These are phyloP conservation scores for Populus hybrid DNA, from an alignment of 441 rosid species.

Conservation along the genomic window DNA sequence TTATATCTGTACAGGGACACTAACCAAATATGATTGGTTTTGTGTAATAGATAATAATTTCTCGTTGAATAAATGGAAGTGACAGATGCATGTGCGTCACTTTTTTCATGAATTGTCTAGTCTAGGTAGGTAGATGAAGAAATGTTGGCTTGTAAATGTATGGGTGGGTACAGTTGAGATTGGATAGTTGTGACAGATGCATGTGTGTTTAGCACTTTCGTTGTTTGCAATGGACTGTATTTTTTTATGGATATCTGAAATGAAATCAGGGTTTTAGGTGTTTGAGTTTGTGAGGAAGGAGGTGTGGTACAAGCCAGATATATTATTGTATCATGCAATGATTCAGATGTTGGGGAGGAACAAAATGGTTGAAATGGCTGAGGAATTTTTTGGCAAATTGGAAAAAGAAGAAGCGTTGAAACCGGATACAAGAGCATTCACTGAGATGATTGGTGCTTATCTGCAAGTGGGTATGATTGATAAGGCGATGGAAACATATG, in stretches of 20 bases:
- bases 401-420: slow-evolving; percentile 44
- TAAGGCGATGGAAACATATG: slow-evolving; percentile 54
- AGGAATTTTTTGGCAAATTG: slow-evolving; percentile 38
- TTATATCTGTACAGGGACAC: neutral
- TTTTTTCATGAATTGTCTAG: neutral
- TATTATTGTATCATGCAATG: slow-evolving; percentile 38
- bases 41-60: neutral
- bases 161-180: neutral
- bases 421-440: slow-evolving; percentile 47
- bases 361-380: slow-evolving; percentile 41
- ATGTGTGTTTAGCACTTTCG: neutral
- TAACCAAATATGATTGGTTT: neutral
- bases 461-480: slow-evolving; percentile 40
- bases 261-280: slow-evolving; percentile 40
- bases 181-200: neutral
- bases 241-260: slow-evolving; percentile 28
- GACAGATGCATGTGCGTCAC: neutral
- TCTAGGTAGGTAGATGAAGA: neutral
- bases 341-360: slow-evolving; percentile 48
- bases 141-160: neutral
- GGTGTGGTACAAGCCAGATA: slow-evolving; percentile 50
- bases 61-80: neutral
- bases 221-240: neutral
- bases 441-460: slow-evolving; percentile 64
- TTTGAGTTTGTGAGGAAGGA: slow-evolving; percentile 45